Percentiles rank a stretch among this genome's conserved stretches.
phyloP scores from a whole-genome alignment of 768 basidiomycete genomes.

The Mycena venus region DNA sequence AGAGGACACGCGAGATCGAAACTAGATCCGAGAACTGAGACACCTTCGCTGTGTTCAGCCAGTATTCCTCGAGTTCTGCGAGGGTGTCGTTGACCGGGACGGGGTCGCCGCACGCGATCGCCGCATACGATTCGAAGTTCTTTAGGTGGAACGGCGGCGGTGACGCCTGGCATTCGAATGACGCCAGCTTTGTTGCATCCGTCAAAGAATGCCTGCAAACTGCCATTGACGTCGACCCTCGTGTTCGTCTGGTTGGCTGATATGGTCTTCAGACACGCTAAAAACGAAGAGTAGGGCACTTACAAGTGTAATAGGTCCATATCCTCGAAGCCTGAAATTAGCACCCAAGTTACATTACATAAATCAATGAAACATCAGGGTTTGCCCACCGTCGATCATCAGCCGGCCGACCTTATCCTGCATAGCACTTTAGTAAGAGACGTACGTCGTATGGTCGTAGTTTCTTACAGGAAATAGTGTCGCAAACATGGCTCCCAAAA shows the following conservation, averaged over 20 bases:
- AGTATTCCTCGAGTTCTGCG: conserved; percentile 25
- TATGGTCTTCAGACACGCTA: background rate
- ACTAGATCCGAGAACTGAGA: conserved; percentile 32
- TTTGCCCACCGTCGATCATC: conserved; percentile 4
- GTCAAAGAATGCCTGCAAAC: conserved; percentile 36
- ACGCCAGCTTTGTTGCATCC: conserved; percentile 35
- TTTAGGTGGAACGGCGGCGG: background rate
- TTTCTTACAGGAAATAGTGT: background rate
- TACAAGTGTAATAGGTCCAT: background rate
- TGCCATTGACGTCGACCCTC: conserved; percentile 34
- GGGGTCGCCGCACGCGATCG: conserved; percentile 34
- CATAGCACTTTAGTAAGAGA: background rate
- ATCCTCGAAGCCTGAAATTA: background rate
- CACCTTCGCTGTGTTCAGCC: conserved; percentile 1
- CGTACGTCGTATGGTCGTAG: background rate
- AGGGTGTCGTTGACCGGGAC: conserved; percentile 21
- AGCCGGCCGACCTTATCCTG: background rate
- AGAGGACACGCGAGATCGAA: conserved; percentile 14
- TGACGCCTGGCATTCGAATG: background rate
- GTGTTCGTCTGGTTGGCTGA: conserved; percentile 29
- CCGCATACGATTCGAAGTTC: conserved; percentile 1
- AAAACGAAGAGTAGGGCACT: background rate
- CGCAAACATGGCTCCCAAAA: background rate
- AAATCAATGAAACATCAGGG: background rate
- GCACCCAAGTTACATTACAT: background rate